Conservation (phyloP, 495 filamentous ascomycete species). For the Xylaria castorea region DNA sequence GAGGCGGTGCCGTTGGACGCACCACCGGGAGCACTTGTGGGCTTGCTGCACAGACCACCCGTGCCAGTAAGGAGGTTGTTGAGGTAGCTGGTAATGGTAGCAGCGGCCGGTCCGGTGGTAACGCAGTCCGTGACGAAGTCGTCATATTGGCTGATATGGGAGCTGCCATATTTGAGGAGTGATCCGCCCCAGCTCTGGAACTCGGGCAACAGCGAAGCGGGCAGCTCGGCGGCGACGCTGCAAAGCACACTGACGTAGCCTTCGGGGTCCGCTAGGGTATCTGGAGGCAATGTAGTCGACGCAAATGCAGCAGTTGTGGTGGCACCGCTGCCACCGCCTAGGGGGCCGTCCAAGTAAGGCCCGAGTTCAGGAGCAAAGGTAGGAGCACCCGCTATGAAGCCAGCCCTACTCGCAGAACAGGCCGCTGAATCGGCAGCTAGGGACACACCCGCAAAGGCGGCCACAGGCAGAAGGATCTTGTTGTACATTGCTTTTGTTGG, state of each 20-base stretch:
- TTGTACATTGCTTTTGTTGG: not conserved
- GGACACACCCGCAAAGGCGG: not conserved
- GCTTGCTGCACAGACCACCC: not conserved
- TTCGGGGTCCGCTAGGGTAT: slow-evolving; percentile 9
- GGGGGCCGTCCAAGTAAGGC: not conserved
- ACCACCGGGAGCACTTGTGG: not conserved
- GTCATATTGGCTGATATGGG: slow-evolving; percentile 6
- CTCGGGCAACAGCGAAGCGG: slow-evolving; percentile 2
- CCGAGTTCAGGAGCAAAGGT: not conserved
- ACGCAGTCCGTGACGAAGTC: slow-evolving; percentile 6
- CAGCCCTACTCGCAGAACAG: not conserved
- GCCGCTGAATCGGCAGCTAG: not conserved
- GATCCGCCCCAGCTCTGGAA: not conserved
- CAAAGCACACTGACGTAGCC: not conserved
- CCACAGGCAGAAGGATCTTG: not conserved
- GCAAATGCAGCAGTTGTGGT: not conserved
- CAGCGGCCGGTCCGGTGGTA: slow-evolving; percentile 4
- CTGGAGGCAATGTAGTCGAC: slow-evolving; percentile 2
- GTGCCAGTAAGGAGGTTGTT: slow-evolving; percentile 6
- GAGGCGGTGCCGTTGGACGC: not conserved
- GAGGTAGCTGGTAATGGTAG: slow-evolving; percentile 11
- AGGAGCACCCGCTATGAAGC: not conserved
- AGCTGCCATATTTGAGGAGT: slow-evolving; percentile 16
- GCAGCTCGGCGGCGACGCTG: slow-evolving; percentile 4
- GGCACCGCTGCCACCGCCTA: not conserved